Evolutionary conservation across 192 early-diverging fungal genomes (phyloP).

Genomic region (Powellomyces hirtus): DNA sequence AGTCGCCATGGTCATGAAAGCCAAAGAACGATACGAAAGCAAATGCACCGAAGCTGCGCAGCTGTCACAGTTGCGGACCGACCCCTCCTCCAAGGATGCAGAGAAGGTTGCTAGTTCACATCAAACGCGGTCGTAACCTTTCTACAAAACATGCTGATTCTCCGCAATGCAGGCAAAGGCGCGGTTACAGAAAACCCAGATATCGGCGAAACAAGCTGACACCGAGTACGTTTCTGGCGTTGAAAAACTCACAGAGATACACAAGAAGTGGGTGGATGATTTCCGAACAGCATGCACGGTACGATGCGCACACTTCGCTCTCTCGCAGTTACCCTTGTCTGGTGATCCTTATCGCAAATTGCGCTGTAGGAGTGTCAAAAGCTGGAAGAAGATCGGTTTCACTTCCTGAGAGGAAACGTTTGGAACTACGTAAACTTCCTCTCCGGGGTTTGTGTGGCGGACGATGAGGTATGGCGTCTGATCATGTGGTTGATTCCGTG

Average conservation of each 20-base stretch:
- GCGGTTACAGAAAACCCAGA: conserved; percentile 38
- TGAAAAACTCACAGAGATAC: conserved; percentile 45
- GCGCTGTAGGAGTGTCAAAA: conserved; percentile 45
- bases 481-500: background rate
- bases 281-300: conserved; percentile 41
- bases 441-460: conserved; percentile 49
- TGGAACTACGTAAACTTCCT: conserved; percentile 60
- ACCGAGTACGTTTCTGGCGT: conserved; percentile 43
- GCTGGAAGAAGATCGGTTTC: conserved; percentile 52
- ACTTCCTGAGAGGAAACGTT: conserved; percentile 44
- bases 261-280: conserved; percentile 47
- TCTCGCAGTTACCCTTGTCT: too few relatives aligned
- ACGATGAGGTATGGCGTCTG: conserved; percentile 43
- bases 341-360: background rate
- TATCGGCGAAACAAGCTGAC: conserved; percentile 43
- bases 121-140: background rate
- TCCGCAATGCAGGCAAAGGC: conserved; percentile 26
- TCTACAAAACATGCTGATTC: too few relatives aligned
- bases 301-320: too few relatives aligned
- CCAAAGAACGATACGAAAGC: conserved; percentile 44
- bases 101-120: conserved; percentile 28
- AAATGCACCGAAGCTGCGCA: conserved; percentile 43
- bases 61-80: conserved; percentile 16
- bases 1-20: conserved; percentile 36
- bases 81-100: conserved; percentile 35